phyloP scores from a whole-genome alignment of 257 asterid genomes.

The Eustoma russellianum region DNA sequence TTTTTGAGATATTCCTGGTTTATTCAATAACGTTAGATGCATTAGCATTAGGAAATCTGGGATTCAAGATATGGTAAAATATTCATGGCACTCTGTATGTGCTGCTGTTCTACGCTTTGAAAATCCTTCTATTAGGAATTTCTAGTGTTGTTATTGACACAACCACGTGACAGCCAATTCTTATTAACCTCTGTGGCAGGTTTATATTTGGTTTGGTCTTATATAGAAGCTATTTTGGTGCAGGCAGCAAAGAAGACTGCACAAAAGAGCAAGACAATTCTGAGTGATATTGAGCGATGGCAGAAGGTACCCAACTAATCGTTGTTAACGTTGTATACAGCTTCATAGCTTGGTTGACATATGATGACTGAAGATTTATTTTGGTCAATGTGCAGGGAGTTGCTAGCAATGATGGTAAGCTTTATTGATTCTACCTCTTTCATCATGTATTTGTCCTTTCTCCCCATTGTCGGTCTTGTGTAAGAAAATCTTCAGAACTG shows the following conservation, averaged over 20 bases:
- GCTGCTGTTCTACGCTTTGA: too few relatives aligned
- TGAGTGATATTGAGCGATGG: slow-evolving; percentile 90
- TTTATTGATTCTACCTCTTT: background rate
- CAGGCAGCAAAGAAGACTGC: slow-evolving; percentile 94
- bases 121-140: too few relatives aligned
- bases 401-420: slow-evolving; percentile 86
- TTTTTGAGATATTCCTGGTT: too few relatives aligned
- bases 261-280: slow-evolving; percentile 77
- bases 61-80: too few relatives aligned
- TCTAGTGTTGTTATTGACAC: too few relatives aligned
- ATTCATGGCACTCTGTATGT: too few relatives aligned
- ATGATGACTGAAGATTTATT: slow-evolving; percentile 18
- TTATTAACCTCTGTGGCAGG: background rate
- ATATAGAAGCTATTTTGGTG: slow-evolving; percentile 7
- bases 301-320: slow-evolving; percentile 51
- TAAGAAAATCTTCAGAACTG: too few relatives aligned
- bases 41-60: too few relatives aligned
- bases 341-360: slow-evolving; percentile 5
- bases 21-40: too few relatives aligned
- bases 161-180: background rate
- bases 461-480: background rate
- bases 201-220: background rate
- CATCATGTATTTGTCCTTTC: slow-evolving; percentile 1
- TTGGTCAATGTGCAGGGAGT: slow-evolving; percentile 63
- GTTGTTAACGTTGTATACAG: slow-evolving; percentile 4